These are phyloP conservation scores for Pachysolen tannophilus DNA, from an alignment of 805 yeast genomes.

Conservation along the genomic window DNA sequence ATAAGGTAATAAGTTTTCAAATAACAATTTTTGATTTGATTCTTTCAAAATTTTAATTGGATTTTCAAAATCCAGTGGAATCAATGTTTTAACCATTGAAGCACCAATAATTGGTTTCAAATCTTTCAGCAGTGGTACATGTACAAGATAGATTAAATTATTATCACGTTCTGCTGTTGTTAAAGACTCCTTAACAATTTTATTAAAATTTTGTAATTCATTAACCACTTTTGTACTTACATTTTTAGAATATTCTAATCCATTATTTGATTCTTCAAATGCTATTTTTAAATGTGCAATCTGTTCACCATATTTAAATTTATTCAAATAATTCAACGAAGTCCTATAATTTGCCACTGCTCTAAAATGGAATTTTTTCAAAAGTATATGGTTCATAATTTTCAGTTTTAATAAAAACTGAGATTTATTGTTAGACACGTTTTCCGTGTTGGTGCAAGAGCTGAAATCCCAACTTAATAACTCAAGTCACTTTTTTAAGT, in stretches of 20 bases:
- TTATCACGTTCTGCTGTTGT: conserved; percentile 67
- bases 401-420: conserved; percentile 43
- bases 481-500: no score
- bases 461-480: no score
- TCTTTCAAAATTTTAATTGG: conserved; percentile 19
- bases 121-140: conserved; percentile 47
- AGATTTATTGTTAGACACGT: conserved; percentile 36
- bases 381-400: conserved; percentile 54
- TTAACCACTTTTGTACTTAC: conserved; percentile 35
- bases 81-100: conserved; percentile 45
- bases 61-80: conserved; percentile 26
- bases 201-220: conserved; percentile 44
- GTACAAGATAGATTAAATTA: conserved; percentile 66
- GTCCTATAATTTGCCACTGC: conserved; percentile 66
- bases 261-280: conserved; percentile 25
- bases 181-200: conserved; percentile 35
- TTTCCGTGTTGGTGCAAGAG: no score
- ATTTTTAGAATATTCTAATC: conserved; percentile 30
- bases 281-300: conserved; percentile 50
- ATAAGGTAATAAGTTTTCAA: conserved; percentile 60
- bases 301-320: conserved; percentile 61
- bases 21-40: conserved; percentile 27
- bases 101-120: conserved; percentile 39
- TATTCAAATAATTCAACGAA: conserved; percentile 39
- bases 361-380: conserved; percentile 57